Base-by-base conservation (phyloP, 1,139 yeast genomes). In the Arxiozyma slooffiae region DNA sequence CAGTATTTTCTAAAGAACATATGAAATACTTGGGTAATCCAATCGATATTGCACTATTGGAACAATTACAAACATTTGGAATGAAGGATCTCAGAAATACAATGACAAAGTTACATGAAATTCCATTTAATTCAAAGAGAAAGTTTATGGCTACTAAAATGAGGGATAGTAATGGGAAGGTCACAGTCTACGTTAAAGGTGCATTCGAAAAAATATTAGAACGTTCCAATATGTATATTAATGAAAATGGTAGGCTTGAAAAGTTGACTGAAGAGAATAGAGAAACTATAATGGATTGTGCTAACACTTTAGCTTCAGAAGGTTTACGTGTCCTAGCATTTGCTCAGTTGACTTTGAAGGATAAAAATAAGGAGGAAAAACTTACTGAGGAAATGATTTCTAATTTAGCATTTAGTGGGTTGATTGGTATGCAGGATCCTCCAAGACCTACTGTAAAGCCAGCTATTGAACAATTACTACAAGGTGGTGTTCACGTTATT, bases 361-460 rank as follows among this genome's bases (percentile, higher is more conserved):
- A 49, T 1, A 26, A 26, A 14, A 47, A 41, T 36, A 43, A 41
- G n/a, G 59, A 60, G 26, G 70, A 64, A 40, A 61, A 69, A 14
- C 67, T 73, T 30, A 60, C 71, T 1, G 73, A 70, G 17, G 62
- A 60, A 41, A 67, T 64, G 52, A 86, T 86, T 24, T 61, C 73
- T 3, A 82, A 80, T 44, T 73, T 90, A 60, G 73, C 79, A 2
- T 89, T 90, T 62, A 78, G 87, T 60, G 98, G 98, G 7, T 70
- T 92, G 46, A 74, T 87, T 57, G 97, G 96, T 51, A 88, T 92
- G 95, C 87, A 87, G 60, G 97, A 92, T 69, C 98, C 98, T 14
- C 98, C 97, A 51, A 79, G 97, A 63, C 83, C 90, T 9, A 82
- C 84, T 54, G 97, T 89, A 6, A 77, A 79, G 48, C 72, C 75